A percentile compares a stretch with the other conserved stretches of the same genome.
These are phyloP conservation scores for Umbellularia californica DNA, from an alignment of 164 flowering plant genomes.

Conservation along the genomic window DNA sequence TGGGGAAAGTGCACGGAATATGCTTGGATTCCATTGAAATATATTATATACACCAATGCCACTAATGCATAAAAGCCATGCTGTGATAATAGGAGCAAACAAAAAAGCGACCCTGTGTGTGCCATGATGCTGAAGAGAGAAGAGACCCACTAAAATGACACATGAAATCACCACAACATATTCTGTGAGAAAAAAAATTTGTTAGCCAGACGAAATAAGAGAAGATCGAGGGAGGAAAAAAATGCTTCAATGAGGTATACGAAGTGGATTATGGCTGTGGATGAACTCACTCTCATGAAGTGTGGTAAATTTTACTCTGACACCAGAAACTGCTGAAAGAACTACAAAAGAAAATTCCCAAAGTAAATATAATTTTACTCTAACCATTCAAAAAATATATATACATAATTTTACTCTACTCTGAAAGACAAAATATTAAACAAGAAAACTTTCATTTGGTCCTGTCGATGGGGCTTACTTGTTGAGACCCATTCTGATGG, in stretches of 20 bases:
- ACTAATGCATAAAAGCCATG: slow-evolving; percentile 62
- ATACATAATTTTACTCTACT: neutral
- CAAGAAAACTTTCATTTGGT: neutral
- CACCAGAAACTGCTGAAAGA: slow-evolving; percentile 70
- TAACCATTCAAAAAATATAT: neutral
- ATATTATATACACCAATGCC: slow-evolving; percentile 70
- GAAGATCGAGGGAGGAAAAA: neutral
- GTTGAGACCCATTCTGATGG: neutral
- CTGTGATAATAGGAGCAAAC: slow-evolving; percentile 64
- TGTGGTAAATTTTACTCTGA: slow-evolving; percentile 33
- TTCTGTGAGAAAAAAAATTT: slow-evolving; percentile 29
- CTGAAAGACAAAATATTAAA: neutral
- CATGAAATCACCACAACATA: slow-evolving; percentile 50
- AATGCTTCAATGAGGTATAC: neutral
- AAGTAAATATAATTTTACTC: neutral
- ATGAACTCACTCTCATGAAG: slow-evolving; percentile 55
- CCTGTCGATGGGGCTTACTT: neutral
- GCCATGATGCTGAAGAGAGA: slow-evolving; percentile 68
- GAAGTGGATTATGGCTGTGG: neutral
- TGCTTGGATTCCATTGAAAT: slow-evolving; percentile 54
- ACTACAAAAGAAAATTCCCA: slow-evolving; percentile 32
- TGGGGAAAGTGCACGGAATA: slow-evolving; percentile 61
- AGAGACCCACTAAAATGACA: slow-evolving; percentile 51
- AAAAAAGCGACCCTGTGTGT: slow-evolving; percentile 63
- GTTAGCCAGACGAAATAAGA: neutral